These are phyloP conservation scores for Marchantia polymorpha DNA, from an alignment of 225 moss, liverwort and hornwort genomes.

Conservation along the genomic window DNA sequence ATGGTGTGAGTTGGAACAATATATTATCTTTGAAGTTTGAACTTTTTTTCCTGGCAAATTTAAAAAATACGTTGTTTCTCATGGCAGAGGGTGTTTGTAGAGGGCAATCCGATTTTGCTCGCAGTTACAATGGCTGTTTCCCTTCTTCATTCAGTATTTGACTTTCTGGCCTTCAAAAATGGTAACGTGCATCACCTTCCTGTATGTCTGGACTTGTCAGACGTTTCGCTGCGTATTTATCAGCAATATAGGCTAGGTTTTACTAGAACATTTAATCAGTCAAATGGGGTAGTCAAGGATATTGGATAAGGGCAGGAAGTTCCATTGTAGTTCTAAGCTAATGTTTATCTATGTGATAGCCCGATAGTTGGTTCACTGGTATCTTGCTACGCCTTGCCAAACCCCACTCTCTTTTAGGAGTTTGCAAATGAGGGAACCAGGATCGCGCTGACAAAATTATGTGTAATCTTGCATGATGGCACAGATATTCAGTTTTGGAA, in stretches of 20 bases:
- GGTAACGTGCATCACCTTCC: constrained; percentile 33
- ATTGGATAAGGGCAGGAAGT: no score
- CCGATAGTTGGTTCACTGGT: no score
- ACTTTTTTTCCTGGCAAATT: neutral
- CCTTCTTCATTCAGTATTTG: constrained; percentile 78
- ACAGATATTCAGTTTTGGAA: constrained; percentile 99
- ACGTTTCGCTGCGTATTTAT: no score
- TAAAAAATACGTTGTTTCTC: neutral
- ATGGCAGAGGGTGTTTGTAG: constrained; percentile 84
- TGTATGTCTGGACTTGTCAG: no score
- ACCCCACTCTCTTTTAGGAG: no score
- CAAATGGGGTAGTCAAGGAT: no score
- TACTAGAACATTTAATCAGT: no score
- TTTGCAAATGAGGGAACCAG: neutral
- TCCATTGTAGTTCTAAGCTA: no score
- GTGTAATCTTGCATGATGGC: neutral
- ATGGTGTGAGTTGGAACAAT: neutral
- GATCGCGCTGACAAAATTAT: neutral
- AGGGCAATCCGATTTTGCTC: constrained; percentile 84
- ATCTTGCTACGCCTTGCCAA: no score
- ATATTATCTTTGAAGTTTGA: neutral
- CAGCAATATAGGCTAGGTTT: no score
- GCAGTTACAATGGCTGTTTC: constrained; percentile 85
- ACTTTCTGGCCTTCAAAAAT: constrained; percentile 95
- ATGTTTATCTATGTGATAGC: no score